Base-by-base conservation (phyloP, 169 alveolate genomes). In the Plasmodium knowlesi region DNA sequence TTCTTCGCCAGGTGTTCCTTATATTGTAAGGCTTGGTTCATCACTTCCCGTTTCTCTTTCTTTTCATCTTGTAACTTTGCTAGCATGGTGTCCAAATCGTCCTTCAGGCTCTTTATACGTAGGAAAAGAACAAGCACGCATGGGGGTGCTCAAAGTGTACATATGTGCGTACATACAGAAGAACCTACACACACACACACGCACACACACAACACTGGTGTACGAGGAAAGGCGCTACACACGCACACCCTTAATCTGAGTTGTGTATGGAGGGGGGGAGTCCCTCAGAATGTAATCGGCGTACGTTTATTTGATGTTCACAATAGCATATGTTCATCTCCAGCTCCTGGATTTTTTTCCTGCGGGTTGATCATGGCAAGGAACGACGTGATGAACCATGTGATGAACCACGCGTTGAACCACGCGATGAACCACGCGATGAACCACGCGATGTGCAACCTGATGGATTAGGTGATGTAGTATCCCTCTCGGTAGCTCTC, bases 301-400 rank as follows among this genome's bases (percentile, higher is more conserved):
- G 5, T 86, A 86, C 93, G 41, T 86, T 86, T 57, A 86, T 86
- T 19, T 86, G 93, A 28, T 86, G 93, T n/a, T 86, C 93, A 19
- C 93, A 86, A 43, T 86, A 86, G 28, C 85, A 70, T 6, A 86
- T 86, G 70, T 78, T 86, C 84, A 74, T 86, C 46, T 86, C 86
- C 9, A 86, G 54, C 73, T 86, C 93, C 39, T 86, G 72, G 16
- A 86, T 86, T 86, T 86, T 86, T 43, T 50, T 86, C 72, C 93
- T 86, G 80, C 0, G 32, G 14, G 61, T 74, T 61, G 37, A 39
- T 32, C 8, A 16, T 32, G 74, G 32, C 61, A 46, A 82, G 41
- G 67, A 5, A 0, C 54, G n/a, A 43, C 54, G 22, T 50, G 76
- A 22, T 19, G 37, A 5, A 28, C 37, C 0, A 9, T 5, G 34